Conservation (phyloP, 1,139 yeast species). For the Pneumocystis murina region DNA sequence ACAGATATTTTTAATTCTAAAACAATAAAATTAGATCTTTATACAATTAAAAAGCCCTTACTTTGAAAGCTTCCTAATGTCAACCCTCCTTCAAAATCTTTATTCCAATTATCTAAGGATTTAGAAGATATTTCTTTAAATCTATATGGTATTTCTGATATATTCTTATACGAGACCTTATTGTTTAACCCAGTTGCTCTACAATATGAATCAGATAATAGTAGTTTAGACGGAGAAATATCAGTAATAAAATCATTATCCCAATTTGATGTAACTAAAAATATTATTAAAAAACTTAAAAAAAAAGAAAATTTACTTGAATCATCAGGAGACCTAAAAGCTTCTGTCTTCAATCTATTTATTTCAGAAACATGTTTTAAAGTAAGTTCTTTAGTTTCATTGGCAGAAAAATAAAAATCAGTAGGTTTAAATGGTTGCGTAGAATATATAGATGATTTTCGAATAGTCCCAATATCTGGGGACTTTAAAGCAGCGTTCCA, state of each 20-base stretch:
- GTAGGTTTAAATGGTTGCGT: neutral
- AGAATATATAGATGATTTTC: neutral
- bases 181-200: neutral
- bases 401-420: neutral
- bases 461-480: neutral
- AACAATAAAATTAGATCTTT: neutral
- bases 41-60: neutral
- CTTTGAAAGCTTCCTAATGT: neutral
- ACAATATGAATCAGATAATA: neutral
- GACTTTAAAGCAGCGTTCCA: constrained; percentile 18
- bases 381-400: neutral
- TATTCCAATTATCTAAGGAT: neutral
- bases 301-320: neutral
- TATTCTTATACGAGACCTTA: neutral
- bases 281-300: neutral
- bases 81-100: neutral
- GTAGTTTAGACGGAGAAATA: neutral
- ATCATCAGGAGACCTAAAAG: constrained; percentile 1
- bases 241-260: constrained; percentile 13
- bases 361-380: neutral
- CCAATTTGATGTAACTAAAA: constrained; percentile 10
- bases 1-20: neutral
- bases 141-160: neutral
- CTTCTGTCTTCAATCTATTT: neutral
- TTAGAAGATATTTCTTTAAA: neutral